phyloP scores from a whole-genome alignment of 495 filamentous ascomycete species.

The Daldinia grandis region DNA sequence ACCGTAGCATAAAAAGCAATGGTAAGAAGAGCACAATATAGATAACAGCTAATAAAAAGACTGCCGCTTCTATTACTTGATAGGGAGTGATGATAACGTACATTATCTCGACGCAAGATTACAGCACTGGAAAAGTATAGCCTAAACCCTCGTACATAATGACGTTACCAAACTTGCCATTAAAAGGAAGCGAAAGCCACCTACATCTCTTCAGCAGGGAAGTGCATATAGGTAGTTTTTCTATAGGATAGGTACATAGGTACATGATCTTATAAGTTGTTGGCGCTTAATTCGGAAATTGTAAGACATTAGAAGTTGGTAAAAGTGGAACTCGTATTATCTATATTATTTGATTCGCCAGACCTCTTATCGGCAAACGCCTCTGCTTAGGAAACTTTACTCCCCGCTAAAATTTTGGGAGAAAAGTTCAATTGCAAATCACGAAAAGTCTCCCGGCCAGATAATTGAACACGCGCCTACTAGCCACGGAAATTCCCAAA shows the following conservation, averaged over 20 bases:
- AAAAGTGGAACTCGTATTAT: constrained; percentile 19
- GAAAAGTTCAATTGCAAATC: constrained; percentile 36
- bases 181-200: not conserved
- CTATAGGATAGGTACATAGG: constrained; percentile 8
- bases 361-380: constrained; percentile 24
- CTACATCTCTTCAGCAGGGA: not conserved
- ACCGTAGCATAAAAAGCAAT: not conserved
- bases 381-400: constrained; percentile 27
- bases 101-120: not conserved
- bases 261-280: constrained; percentile 4
- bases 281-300: constrained; percentile 16
- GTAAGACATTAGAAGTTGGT: constrained; percentile 9
- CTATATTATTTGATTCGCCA: constrained; percentile 16
- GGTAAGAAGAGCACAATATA: not conserved
- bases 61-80: constrained; percentile 1
- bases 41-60: not conserved
- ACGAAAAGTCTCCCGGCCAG: constrained; percentile 12
- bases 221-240: not conserved
- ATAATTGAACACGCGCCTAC: not conserved
- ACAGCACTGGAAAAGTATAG: not conserved
- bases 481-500: not conserved
- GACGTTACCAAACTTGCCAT: not conserved
- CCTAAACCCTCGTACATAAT: not conserved
- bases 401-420: constrained; percentile 41
- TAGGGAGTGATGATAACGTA: not conserved